A percentile compares a stretch with the other conserved stretches of the same genome.
phyloP scores from a whole-genome alignment of 2,329 filamentous ascomycete species.

The Epichloe festucae region DNA sequence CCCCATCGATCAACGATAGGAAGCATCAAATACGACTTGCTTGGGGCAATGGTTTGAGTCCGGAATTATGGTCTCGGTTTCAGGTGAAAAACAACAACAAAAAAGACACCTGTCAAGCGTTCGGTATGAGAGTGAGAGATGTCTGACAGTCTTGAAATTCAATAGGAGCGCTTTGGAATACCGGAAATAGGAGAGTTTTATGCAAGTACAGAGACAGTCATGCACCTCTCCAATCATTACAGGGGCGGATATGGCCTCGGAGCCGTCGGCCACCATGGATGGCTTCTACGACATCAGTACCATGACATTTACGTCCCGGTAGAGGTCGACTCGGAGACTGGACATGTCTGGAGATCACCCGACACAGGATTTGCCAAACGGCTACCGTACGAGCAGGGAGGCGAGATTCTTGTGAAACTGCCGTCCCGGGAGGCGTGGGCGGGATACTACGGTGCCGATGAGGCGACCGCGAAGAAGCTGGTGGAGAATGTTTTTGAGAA shows the following conservation, averaged over 20 bases:
- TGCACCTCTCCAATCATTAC: background rate
- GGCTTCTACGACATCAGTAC: constrained; percentile 1
- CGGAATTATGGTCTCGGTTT: constrained; percentile 4
- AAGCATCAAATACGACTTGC: constrained; percentile 3
- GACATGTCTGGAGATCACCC: constrained; percentile 4
- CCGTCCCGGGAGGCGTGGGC: constrained; percentile 4
- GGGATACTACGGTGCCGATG: constrained; percentile 2
- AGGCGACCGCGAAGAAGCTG: constrained; percentile 4
- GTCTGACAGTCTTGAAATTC: background rate
- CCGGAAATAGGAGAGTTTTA: constrained; percentile 7
- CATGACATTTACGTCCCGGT: constrained; percentile 1
- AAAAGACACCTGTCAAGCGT: background rate
- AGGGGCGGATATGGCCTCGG: constrained; percentile 1
- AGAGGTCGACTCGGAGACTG: constrained; percentile 2
- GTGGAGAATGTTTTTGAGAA: constrained; percentile 32
- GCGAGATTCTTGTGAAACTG: constrained; percentile 4
- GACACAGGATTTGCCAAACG: constrained; percentile 5
- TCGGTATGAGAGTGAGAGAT: background rate
- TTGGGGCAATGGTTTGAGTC: constrained; percentile 6
- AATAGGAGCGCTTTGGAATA: constrained; percentile 5
- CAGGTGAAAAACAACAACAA: background rate
- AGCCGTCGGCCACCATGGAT: constrained; percentile 6
- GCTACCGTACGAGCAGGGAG: constrained; percentile 4
- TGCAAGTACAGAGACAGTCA: constrained; percentile 2
- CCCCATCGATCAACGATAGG: constrained; percentile 1